These are phyloP conservation scores for Botrytis sinoallii DNA, from an alignment of 2,329 filamentous ascomycete genomes.

Conservation along the genomic window DNA sequence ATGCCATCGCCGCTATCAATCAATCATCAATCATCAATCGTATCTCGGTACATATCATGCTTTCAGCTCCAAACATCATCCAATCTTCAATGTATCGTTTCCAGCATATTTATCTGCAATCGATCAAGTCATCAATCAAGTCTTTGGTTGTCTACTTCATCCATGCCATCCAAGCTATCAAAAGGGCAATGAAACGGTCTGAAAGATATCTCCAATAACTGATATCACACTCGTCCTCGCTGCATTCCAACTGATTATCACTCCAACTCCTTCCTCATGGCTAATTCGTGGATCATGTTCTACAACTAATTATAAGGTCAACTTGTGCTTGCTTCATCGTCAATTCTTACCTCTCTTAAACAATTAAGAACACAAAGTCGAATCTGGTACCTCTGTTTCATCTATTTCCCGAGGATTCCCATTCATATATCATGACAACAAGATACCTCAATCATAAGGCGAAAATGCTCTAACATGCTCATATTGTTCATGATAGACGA, in stretches of 20 bases:
- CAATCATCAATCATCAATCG: too few species aligned
- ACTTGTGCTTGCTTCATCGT: neutral
- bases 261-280: neutral
- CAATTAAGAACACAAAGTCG: neutral
- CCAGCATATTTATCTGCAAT: neutral
- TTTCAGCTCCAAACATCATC: neutral
- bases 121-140: neutral
- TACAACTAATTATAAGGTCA: neutral
- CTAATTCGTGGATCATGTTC: neutral
- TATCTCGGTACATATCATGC: too few species aligned
- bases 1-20: neutral
- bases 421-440: neutral
- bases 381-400: neutral
- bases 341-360: neutral
- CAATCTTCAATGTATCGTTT: neutral
- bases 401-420: neutral
- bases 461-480: neutral
- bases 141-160: neutral
- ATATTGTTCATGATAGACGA: neutral
- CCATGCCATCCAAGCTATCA: neutral
- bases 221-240: neutral
- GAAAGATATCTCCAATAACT: too few species aligned
- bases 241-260: neutral
- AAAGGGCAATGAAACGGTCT: neutral
- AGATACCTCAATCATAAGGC: neutral